Conservation (phyloP, 129 eudicot genomes). For the Centella asiatica region DNA sequence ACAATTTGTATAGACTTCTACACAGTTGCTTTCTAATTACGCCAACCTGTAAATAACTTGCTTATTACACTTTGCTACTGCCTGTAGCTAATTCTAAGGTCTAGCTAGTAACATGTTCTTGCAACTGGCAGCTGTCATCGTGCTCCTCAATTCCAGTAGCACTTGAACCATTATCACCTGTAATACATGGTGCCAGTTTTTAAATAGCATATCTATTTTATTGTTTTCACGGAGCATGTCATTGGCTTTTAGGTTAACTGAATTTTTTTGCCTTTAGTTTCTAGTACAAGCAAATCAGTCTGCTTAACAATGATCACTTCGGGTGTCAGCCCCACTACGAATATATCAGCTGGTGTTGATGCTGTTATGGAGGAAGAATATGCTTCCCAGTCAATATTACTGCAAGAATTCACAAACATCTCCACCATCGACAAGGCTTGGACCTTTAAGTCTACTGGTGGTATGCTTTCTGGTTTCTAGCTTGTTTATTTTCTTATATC, state of each 20-base stretch:
- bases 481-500: not conserved
- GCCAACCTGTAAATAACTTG: too few species aligned
- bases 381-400: constrained; percentile 49
- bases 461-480: constrained; percentile 21
- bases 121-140: too few species aligned
- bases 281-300: not conserved
- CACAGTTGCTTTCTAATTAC: too few species aligned
- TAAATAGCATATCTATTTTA: not conserved
- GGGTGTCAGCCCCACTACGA: constrained; percentile 23
- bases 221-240: not conserved
- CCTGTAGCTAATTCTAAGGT: too few species aligned
- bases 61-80: too few species aligned
- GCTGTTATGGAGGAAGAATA: constrained; percentile 52
- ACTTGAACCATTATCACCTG: too few species aligned
- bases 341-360: constrained; percentile 23
- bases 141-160: too few species aligned
- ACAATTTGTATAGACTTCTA: too few species aligned
- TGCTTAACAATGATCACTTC: constrained; percentile 40
- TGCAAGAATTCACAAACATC: constrained; percentile 54
- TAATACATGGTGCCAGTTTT: not conserved
- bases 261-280: not conserved
- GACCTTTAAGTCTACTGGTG: constrained; percentile 48
- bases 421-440: constrained; percentile 68
- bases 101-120: too few species aligned
- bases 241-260: not conserved